phyloP scores from a whole-genome alignment of 164 flowering plant genomes.

The Aristolochia californica region DNA sequence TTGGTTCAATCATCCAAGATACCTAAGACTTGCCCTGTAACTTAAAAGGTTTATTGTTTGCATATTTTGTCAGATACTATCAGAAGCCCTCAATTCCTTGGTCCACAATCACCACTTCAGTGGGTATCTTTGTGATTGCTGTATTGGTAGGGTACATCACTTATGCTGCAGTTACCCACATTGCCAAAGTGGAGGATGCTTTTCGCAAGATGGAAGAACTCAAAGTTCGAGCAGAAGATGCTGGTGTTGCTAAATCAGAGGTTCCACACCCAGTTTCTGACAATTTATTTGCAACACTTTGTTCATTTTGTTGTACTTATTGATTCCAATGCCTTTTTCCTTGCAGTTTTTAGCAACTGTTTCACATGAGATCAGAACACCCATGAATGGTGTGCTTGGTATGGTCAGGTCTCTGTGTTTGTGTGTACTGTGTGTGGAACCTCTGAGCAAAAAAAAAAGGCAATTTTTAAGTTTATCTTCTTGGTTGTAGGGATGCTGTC shows the following conservation, averaged over 20 bases:
- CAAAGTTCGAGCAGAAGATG: constrained; percentile 86
- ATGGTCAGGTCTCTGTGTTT: constrained; percentile 9
- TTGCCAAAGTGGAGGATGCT: constrained; percentile 81
- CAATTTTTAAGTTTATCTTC: neutral
- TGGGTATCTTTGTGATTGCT: constrained; percentile 51
- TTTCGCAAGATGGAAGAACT: constrained; percentile 67
- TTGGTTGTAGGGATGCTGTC: constrained; percentile 69
- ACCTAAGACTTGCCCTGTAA: neutral
- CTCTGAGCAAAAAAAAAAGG: neutral
- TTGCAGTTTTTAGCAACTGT: constrained; percentile 93
- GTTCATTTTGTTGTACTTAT: neutral
- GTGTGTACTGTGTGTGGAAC: neutral
- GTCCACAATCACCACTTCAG: constrained; percentile 49
- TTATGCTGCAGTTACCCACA: constrained; percentile 57
- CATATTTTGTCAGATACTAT: constrained; percentile 41
- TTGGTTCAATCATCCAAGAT: too few species aligned
- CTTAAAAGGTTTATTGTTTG: neutral
- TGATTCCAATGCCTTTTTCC: constrained; percentile 2
- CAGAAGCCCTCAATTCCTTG: constrained; percentile 60
- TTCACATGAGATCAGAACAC: constrained; percentile 95
- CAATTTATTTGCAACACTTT: neutral
- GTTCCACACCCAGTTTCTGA: constrained; percentile 17
- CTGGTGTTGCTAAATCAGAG: constrained; percentile 96
- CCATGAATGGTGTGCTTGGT: constrained; percentile 98
- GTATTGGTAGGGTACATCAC: constrained; percentile 57